Evolutionary conservation across 305 asterid species (phyloP).

Genomic region (Stenogyne calaminthoides): DNA sequence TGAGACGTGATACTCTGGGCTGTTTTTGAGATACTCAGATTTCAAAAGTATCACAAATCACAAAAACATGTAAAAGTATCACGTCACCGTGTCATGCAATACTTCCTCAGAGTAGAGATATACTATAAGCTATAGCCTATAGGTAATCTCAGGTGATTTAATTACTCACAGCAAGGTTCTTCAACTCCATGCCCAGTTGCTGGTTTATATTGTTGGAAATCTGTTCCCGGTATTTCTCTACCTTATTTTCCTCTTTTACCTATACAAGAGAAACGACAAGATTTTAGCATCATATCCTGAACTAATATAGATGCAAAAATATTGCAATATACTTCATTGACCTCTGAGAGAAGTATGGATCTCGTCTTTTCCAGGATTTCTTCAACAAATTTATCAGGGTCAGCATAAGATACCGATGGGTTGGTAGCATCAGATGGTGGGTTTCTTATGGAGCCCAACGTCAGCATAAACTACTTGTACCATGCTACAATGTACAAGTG

Average conservation of each 20-base stretch:
- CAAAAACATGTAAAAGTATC: too few relatives aligned
- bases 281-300: neutral
- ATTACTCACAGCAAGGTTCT: slow-evolving; percentile 69
- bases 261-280: neutral
- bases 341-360: slow-evolving; percentile 66
- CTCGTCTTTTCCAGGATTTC: slow-evolving; percentile 70
- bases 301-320: neutral
- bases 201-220: slow-evolving; percentile 37
- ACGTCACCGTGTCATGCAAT: too few relatives aligned
- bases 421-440: neutral
- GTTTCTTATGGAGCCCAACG: too few relatives aligned
- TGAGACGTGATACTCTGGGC: too few relatives aligned
- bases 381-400: slow-evolving; percentile 74
- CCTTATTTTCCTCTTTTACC: slow-evolving; percentile 40
- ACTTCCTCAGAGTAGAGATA: neutral
- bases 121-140: slow-evolving; percentile 2
- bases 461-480: too few relatives aligned
- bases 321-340: slow-evolving; percentile 24
- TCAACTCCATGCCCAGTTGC: slow-evolving; percentile 64
- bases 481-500: too few relatives aligned
- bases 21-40: too few relatives aligned
- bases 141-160: neutral
- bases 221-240: slow-evolving; percentile 49
- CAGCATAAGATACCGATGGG: slow-evolving; percentile 43
- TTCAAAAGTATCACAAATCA: too few relatives aligned